Evolutionary conservation across 345 rosid genomes (phyloP), one percentile per base, ranked within the genome.

Genomic region (Eucalyptus marginata): DNA sequence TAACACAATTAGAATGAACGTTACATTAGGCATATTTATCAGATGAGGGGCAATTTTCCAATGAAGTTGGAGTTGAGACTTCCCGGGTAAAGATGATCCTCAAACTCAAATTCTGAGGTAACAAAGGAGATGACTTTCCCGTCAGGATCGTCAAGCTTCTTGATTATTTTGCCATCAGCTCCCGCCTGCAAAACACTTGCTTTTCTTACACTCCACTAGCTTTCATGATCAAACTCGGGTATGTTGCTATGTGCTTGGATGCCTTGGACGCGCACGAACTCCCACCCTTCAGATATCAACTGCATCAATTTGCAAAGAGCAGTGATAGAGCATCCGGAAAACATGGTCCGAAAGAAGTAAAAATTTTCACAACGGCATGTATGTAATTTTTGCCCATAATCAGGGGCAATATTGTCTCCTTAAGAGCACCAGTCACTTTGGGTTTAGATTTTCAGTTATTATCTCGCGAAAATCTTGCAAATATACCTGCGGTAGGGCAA

Each of bases 61-160:
- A 92, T 59, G 90, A 92, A 94, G 86, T 92, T 80, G 86, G 92
- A 20, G 36, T 66, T 88, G 31, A 93, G 93, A 49, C 93, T 93
- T 49, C 95, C 95, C 88, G 94, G 15, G 88, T 92, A 93, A 43
- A 94, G 95, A 88, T 93, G 92, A 71, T 87, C 94, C 31, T 93
- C 94, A 87, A 88, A 93, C 92, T 93, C 95, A 27, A 91, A 62
- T 46, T 94, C 97, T 20, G 93, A 68, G 31, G 97, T 94, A 36
- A 94, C 94, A 36, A 93, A 89, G 9, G 90, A 79, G 86, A 92
- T 84, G 24, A 93, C 94, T 76, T 88, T 89, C 52, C 93, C 94
- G 3, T 84, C 87, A 13, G 94, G 93, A 89, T 93, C 95, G 29
- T 93, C 94, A 3, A 93, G 87, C 87, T 71, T 92, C 80, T 90